Conservation (phyloP, 495 filamentous ascomycete genomes). For the Daldinia concentrica region DNA sequence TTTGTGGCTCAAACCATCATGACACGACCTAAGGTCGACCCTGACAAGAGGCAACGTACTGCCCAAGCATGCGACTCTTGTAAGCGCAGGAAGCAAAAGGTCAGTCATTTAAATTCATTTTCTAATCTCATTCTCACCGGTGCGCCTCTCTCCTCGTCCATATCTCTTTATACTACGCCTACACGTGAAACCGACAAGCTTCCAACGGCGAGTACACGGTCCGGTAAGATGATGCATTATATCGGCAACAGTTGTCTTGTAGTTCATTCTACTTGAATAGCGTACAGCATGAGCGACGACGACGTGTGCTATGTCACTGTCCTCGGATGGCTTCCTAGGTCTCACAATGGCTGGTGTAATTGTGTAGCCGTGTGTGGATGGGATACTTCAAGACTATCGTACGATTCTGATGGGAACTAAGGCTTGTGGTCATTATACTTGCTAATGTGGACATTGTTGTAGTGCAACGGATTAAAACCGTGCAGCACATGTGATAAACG, state of each 20-base stretch:
- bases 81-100: conserved; percentile 82
- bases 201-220: background rate
- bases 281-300: conserved; percentile 30
- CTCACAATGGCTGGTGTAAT: conserved; percentile 30
- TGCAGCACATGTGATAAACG: conserved; percentile 74
- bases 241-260: conserved; percentile 10
- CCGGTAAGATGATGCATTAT: conserved; percentile 6
- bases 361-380: conserved; percentile 38
- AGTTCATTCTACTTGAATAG: conserved; percentile 8
- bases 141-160: conserved; percentile 22
- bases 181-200: conserved; percentile 8
- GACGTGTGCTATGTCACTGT: conserved; percentile 21
- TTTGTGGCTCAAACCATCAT: conserved; percentile 54
- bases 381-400: conserved; percentile 18
- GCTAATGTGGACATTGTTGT: conserved; percentile 29
- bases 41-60: conserved; percentile 70
- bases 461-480: conserved; percentile 76
- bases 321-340: conserved; percentile 29
- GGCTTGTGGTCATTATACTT: conserved; percentile 17
- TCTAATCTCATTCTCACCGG: conserved; percentile 3
- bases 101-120: conserved; percentile 46
- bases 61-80: conserved; percentile 79
- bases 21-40: conserved; percentile 70
- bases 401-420: conserved; percentile 23
- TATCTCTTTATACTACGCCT: conserved; percentile 23